Base-by-base conservation (phyloP, 1,139 yeast genomes). In the Nakaseomyces kungkrabaensis region DNA sequence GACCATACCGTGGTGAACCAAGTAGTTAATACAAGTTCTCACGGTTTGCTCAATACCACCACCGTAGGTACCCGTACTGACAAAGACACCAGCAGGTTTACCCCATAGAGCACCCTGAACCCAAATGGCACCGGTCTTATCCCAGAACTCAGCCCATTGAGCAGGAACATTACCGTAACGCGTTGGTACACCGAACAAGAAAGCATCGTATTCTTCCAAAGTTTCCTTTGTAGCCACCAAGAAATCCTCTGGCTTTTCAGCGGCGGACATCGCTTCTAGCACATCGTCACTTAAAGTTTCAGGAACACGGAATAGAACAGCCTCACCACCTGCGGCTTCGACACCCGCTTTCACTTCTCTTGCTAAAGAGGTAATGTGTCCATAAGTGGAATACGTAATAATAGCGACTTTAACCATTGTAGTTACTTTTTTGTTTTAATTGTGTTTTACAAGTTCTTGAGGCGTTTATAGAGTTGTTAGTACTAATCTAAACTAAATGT, bases 11-110 rank as follows among this genome's bases (percentile, higher is more conserved):
- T 81, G 86, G 62, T 81, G 85, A 43, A 70, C 72, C 58, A 79
- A 70, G 49, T 73, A 71, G 13, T 81, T 74, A 58, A 81, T 66
- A 43, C 80, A 58, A 63, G 72, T 76, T 52, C 72, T 59, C 44
- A 72, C 71, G 17, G 85, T 78, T 48, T 71, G 59, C 68, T 81
- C 86, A 68, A 79, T 83, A 51, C 86, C 86, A 56, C 85, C 85
- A 52, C 84, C 84, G 55, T 87, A 75, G 63, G 72, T 74, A 37
- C 79, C 68, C 37, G 85, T 78, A 46, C 79, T 70, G 47, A 76
- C 77, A 60, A 81, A 81, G 48, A 78, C 63, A 52, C 81, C 81
- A 34, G 78, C 82, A 53, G 71, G 72, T 68, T 81, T 81, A 57
- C 84, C 84, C 54, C 69, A 59, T 48, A 79, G 71, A 25, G 76